Evolutionary conservation across 2,329 filamentous ascomycete genomes (phyloP), one percentile per base, ranked within the genome.

Genomic region (Cladophialophora bantiana): DNA sequence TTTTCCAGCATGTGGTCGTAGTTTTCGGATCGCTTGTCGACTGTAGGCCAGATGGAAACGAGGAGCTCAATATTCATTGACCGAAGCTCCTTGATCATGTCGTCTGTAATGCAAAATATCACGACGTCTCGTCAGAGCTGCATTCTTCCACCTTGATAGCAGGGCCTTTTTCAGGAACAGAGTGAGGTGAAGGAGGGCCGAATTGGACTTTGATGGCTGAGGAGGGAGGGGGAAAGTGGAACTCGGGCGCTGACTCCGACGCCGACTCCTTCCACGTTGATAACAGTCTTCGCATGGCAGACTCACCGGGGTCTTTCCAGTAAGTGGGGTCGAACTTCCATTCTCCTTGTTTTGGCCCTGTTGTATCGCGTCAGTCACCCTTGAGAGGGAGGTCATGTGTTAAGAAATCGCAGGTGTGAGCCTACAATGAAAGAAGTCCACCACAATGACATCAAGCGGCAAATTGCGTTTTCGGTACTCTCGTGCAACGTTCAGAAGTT

Each of bases 11-110:
- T 89, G 68, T 89, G 84, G 0, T 81, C 71, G 72, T 84, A 90
- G 73, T 89, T 89, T 50, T 87, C 84, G 0, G 84, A 87, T 1
- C 75, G 73, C 12, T 80, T 82, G 61, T 90, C 86, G 0, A 90
- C 87, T 0, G 87, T 90, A 0, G 88, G 88, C 88, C 89, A 90
- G 70, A 90, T 84, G 0, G 87, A 89, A 0, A 90, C 86, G 87
- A 90, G 90, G 2, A 90, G 80, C 72, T 90, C 87, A 54, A 90
- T 84, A 0, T 82, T 80, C 66, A 90, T 75, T 0, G 82, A 79
- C 50, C 85, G 80, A 0, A 90, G 80, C 74, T 90, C 88, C 45
- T 80, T 78, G 26, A 90, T 80, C 88, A 90, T 90, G 3, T 85
- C 85, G 54, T 86, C 86, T 79, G 66, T 60, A 54, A 36, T 38